phyloP scores from a whole-genome alignment of 106 monocot species.

The Dendrobium catenatum region DNA sequence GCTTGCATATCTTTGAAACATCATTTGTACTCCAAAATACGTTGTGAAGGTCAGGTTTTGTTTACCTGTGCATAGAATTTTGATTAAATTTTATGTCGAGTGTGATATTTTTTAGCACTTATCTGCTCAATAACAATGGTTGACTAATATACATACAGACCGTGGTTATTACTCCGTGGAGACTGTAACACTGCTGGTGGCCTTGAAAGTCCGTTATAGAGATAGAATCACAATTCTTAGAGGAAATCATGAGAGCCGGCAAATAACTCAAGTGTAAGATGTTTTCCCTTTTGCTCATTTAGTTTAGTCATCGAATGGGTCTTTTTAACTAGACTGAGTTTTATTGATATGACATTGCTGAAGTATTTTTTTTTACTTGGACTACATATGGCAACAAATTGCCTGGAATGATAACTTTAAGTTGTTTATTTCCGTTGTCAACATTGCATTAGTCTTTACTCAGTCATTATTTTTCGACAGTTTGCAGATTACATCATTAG shows the following conservation, averaged over 20 bases:
- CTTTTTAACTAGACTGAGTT: background rate
- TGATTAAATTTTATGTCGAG: background rate
- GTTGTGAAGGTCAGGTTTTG: background rate
- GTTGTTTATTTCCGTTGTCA: background rate
- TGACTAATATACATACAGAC: constrained; percentile 32
- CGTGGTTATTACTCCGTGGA: constrained; percentile 83
- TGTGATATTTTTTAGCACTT: background rate
- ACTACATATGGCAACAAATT: background rate
- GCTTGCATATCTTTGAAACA: background rate
- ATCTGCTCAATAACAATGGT: background rate
- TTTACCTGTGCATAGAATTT: background rate
- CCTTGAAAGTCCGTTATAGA: constrained; percentile 82
- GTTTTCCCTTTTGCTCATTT: background rate
- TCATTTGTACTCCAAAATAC: background rate
- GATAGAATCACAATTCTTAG: constrained; percentile 81
- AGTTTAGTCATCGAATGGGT: background rate
- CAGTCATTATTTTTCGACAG: background rate
- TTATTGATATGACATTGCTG: background rate
- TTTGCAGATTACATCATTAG: background rate
- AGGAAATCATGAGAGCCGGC: constrained; percentile 82
- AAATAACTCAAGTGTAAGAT: constrained; percentile 84
- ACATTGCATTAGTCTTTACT: background rate
- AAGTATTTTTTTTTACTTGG: background rate
- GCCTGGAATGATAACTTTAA: background rate
- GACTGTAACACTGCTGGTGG: constrained; percentile 67